Base-by-base conservation (phyloP, 805 yeast genomes). In the Maudiozyma turicensis region DNA sequence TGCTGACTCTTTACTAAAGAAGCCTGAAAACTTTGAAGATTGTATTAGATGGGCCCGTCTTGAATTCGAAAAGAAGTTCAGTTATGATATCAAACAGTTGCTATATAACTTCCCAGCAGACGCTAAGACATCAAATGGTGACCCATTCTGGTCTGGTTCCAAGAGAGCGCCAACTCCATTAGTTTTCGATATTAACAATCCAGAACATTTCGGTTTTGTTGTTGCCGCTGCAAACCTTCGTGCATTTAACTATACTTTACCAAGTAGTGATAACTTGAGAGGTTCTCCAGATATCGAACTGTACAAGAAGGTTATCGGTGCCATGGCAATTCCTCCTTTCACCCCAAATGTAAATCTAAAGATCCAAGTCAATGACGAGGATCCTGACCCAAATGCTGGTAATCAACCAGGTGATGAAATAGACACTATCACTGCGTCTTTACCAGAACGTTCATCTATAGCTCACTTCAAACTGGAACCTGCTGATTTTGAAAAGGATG, bases 401-500 rank as follows among this genome's bases (percentile, higher is more conserved):
- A 58, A 63, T 30, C 65, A 65, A 20, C 57, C 74, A 39, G 93
- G 81, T 55, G 86, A 80, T 53, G 85, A 81, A 48, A 69, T 90
- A 55, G 80, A 77, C 56, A 66, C 73, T 51, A 71, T 93, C 49
- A 87, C 95, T 29, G 81, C 84, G 41, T 73, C 84, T 10, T 76
- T 93, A 57, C 99, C 99, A 31, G 80, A 86, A 48, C 95, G 97
- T 39, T 80, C 95, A 2, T 73, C 90, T 0, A 70, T 93, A 61
- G 95, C 91, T 6, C 96, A 96, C 2, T 90, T 84, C 72, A 77
- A 95, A 64, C 74, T 93, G 58, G 73, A 65, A 33, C 90, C 96
- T n/a, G 93, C 84, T 44, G 98, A 90, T 57, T 93, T 93, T 66
- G 99, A 93, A 71, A 93, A 93, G 71, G 99, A 93, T 71, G 99